A percentile compares a stretch with the other conserved stretches of the same genome.
Evolutionary conservation across 257 asterid genomes (phyloP).

Genomic region (Plectranthus barbatus): DNA sequence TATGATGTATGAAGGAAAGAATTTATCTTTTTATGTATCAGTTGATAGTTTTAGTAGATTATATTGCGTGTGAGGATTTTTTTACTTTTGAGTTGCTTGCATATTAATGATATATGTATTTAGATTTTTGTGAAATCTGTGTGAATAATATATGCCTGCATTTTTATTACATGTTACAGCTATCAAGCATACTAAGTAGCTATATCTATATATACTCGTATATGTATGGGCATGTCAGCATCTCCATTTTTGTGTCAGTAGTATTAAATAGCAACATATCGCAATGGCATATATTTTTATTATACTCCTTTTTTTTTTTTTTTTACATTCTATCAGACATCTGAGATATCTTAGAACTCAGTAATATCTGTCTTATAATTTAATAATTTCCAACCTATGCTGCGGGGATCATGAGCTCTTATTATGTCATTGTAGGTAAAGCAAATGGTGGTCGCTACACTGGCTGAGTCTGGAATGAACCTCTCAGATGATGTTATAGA

Average conservation of each 20-base stretch:
- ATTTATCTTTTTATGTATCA: background rate
- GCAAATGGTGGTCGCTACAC: slow-evolving; percentile 97
- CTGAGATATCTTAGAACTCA: background rate
- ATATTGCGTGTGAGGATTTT: background rate
- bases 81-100: no score
- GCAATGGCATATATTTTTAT: no score
- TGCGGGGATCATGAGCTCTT: slow-evolving; percentile 10
- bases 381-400: slow-evolving; percentile 7
- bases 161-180: background rate
- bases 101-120: background rate
- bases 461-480: slow-evolving; percentile 95
- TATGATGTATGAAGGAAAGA: background rate
- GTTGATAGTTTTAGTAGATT: background rate
- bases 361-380: background rate
- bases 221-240: no score
- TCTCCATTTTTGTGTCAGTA: no score
- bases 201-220: no score
- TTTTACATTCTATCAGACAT: background rate
- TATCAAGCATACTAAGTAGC: background rate
- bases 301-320: no score
- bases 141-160: background rate
- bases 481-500: slow-evolving; percentile 81
- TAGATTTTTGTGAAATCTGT: background rate
- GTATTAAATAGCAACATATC: no score
- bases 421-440: slow-evolving; percentile 46